Base-by-base conservation (phyloP, 306 rosid species). In the Clitoria ternatea region DNA sequence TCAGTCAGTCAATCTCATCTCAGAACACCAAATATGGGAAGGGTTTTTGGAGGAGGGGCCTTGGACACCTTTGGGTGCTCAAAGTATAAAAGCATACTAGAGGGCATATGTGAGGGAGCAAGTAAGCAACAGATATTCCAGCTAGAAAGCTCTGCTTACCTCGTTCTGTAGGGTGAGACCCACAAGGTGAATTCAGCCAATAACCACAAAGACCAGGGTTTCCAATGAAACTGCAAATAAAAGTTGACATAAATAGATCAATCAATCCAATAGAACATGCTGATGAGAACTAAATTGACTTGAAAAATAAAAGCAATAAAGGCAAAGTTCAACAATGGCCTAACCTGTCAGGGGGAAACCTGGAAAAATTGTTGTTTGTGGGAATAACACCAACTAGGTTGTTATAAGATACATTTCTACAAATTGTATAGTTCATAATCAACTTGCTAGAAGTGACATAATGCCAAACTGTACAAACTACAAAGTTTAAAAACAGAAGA, bases 351-450 rank as follows among this genome's bases (percentile, higher is more conserved):
- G 84, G 78, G 2, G 89, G 73, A 78, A 90, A 90, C 83, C 90
- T 85, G 17, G 95, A 83, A 83, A 90, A 90, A 78, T 88, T 90
- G 48, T 83, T 86, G 77, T 75, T 77, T 26, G 90, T 81, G 14
- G 97, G 97, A 77, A 90, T 76, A 32, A 82, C 73, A 53, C 97
- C 97, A n/a, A 17, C 89, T 27, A 90, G 69, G 48, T 81, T 83
- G 85, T 90, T 90, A 44, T 82, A 88, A 55, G 97, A 90, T 27
- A 90, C 92, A 78, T 90, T 88, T 48, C 97, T 90, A 82, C 64
- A 79, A 37, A 48, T 61, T 50, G 54, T 69, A 7, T 37, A 22
- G 47, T 20, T 27, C 55, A 37, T 66, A 45, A 47, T 18, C 36
- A 24, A 50, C 17, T 54, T 11, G 10, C 15, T 15, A 45, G 36